phyloP scores from a whole-genome alignment of 495 filamentous ascomycete genomes.

The Xylaria castorea region DNA sequence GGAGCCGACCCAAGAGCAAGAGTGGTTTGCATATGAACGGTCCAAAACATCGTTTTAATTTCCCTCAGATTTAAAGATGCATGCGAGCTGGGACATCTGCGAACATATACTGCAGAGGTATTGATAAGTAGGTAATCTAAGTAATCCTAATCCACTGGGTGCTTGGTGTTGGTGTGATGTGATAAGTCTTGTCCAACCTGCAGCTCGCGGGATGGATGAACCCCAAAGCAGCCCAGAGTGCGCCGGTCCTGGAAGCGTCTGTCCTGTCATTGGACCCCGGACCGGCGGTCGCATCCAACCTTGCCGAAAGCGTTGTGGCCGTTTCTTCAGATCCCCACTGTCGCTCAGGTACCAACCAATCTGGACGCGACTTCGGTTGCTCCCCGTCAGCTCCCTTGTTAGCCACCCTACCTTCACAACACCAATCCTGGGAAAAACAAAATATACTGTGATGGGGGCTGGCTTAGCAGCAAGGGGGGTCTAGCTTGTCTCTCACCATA shows the following conservation, averaged over 20 bases:
- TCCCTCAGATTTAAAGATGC: constrained; percentile 1
- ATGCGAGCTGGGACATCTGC: neutral
- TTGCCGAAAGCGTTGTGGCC: constrained; percentile 13
- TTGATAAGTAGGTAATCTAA: neutral
- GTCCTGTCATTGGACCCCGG: constrained; percentile 17
- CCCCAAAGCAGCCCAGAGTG: neutral
- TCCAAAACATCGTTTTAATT: neutral
- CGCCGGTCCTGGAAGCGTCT: neutral
- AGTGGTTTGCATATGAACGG: neutral
- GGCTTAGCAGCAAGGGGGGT: constrained; percentile 19
- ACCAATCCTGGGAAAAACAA: constrained; percentile 28
- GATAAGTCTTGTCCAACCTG: neutral
- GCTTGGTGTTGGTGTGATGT: neutral
- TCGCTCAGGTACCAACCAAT: constrained; percentile 36
- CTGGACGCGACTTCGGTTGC: constrained; percentile 30
- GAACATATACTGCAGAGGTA: neutral
- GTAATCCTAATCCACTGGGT: neutral
- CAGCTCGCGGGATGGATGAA: constrained; percentile 14
- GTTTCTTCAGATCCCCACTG: constrained; percentile 22
- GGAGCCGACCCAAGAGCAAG: neutral
- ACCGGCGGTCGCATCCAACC: constrained; percentile 31
- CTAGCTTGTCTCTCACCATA: constrained; percentile 14
- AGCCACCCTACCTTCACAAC: neutral
- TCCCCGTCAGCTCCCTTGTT: constrained; percentile 36
- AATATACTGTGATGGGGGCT: constrained; percentile 28